Evolutionary conservation across 2,329 filamentous ascomycete species (phyloP).

Genomic region (Penicillium rolfsii): DNA sequence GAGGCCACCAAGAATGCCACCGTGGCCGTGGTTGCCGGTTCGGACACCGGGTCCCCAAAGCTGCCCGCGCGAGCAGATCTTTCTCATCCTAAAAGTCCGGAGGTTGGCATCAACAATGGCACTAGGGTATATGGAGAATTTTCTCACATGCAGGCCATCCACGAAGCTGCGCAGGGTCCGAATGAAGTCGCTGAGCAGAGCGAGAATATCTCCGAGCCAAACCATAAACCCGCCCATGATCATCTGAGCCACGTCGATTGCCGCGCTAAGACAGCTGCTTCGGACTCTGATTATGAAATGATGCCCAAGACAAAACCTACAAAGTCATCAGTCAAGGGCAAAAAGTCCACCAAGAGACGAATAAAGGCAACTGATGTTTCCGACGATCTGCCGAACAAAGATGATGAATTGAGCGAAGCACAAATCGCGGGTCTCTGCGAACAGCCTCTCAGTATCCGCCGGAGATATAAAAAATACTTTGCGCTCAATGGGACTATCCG

Average conservation of each 20-base stretch:
- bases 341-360: background rate
- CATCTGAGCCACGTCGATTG: background rate
- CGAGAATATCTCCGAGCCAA: no score
- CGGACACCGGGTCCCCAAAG: background rate
- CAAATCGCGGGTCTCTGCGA: slow-evolving; percentile 8
- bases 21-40: no score
- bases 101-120: no score
- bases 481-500: background rate
- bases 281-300: background rate
- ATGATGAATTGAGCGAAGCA: slow-evolving; percentile 3
- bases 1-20: no score
- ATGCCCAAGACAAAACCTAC: background rate
- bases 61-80: background rate
- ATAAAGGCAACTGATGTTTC: background rate
- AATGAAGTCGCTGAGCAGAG: no score
- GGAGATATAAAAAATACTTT: slow-evolving; percentile 9
- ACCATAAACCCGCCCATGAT: background rate
- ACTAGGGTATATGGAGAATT: no score
- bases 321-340: background rate
- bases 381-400: slow-evolving; percentile 3
- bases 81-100: background rate
- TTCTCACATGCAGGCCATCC: no score
- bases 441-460: slow-evolving; percentile 5
- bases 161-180: no score
- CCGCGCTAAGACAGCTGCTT: background rate